phyloP scores from a whole-genome alignment of 352 stramenopile species.

The Phytophthora hybrid region DNA sequence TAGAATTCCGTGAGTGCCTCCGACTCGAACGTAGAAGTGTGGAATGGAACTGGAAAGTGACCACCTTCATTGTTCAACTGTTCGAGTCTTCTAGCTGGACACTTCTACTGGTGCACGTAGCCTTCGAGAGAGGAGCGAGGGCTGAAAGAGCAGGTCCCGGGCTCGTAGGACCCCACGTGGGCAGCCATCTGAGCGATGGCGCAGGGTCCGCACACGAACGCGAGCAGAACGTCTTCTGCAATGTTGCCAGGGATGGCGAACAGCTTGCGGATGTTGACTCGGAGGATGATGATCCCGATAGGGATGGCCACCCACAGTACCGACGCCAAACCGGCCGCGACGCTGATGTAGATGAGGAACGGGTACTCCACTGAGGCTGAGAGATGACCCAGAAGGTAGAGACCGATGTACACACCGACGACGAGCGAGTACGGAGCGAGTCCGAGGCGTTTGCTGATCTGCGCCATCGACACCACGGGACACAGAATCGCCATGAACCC shows the following conservation, averaged over 20 bases:
- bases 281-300: slow-evolving; percentile 31
- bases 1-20: not conserved
- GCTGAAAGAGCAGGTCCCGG: slow-evolving; percentile 38
- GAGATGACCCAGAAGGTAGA: slow-evolving; percentile 21
- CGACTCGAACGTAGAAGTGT: slow-evolving; percentile 3
- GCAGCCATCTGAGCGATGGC: slow-evolving; percentile 47
- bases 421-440: slow-evolving; percentile 33
- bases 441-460: slow-evolving; percentile 39
- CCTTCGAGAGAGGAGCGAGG: slow-evolving; percentile 33
- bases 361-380: slow-evolving; percentile 2
- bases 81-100: slow-evolving; percentile 7
- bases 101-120: not conserved
- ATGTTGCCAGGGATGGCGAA: slow-evolving; percentile 52
- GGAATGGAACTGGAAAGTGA: slow-evolving; percentile 17
- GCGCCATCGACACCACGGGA: slow-evolving; percentile 37
- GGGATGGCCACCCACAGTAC: slow-evolving; percentile 3
- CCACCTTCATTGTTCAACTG: slow-evolving; percentile 4
- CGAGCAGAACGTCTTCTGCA: slow-evolving; percentile 38
- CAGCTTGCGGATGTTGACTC: slow-evolving; percentile 46
- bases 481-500: slow-evolving; percentile 15
- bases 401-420: slow-evolving; percentile 7
- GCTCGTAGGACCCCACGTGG: slow-evolving; percentile 45
- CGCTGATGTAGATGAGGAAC: slow-evolving; percentile 4
- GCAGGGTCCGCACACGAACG: slow-evolving; percentile 53
- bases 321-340: slow-evolving; percentile 1